Base-by-base conservation (phyloP, 768 basidiomycete species). In the Boletus bicolor region DNA sequence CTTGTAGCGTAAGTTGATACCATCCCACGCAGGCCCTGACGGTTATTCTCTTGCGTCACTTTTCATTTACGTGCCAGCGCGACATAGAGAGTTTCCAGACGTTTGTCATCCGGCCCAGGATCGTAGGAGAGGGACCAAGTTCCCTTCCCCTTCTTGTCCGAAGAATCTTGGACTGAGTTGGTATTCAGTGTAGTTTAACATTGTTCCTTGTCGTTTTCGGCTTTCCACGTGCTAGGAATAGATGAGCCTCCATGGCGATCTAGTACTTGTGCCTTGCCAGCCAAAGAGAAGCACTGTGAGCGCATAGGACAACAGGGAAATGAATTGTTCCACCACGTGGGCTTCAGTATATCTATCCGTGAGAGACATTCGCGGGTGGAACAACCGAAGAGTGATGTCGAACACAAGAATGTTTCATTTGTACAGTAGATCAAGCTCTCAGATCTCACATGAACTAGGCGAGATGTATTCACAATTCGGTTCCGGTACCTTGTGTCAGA, bases 61-160 rank as follows among this genome's bases (percentile, higher is more conserved):
- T 84, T 64, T 74, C 77, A 8, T 84, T 85, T 62, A 69, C 75
- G 4, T 81, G 80, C 57, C 65, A 73, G 21, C 62, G 73, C 48
- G 73, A 83, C 36, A 84, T 86, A 45, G 84, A 85, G 60, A 65
- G 81, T 24, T 85, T 86, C 67, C 82, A 84, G 60, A 83, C 83
- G 50, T 86, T 85, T 56, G 84, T 86, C 12, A 76, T 86, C 49
- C 78, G 84, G 15, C 82, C 85, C 36, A 77, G 83, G 35, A 65
- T 86, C 53, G 72, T 72, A 59, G 82, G 83, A 44, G 72, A 83
- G 59, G 73, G 72, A 1, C 67, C 74, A 10, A 85, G 83, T 58
- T 83, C 82, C 12, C 76, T 86, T 39, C 84, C 85, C 39, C 73
- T 85, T 51, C 58, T 77, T 34, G 75, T 85, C 49, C 77, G 58